Conservation (phyloP, 2,329 filamentous ascomycete species). For the Cytospora leucostoma region DNA sequence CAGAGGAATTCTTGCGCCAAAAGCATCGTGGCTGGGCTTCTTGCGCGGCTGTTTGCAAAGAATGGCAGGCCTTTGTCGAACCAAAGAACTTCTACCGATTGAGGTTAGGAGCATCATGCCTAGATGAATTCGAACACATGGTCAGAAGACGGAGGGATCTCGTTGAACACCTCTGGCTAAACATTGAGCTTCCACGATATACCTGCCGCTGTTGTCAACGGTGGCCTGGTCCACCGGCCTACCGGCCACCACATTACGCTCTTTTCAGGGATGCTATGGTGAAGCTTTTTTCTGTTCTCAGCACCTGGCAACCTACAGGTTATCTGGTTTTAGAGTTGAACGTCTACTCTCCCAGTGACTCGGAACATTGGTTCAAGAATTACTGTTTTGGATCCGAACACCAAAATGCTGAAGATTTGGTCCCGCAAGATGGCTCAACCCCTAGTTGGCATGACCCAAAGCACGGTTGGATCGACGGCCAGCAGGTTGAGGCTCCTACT, state of each 20-base stretch:
- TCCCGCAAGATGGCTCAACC: slow-evolving; percentile 2
- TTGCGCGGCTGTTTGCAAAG: slow-evolving; percentile 39
- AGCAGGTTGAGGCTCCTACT: slow-evolving; percentile 32
- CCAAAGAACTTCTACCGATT: slow-evolving; percentile 29
- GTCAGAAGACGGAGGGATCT: slow-evolving; percentile 17
- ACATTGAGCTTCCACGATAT: slow-evolving; percentile 37
- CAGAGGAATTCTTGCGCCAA: slow-evolving; percentile 33
- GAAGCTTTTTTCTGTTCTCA: slow-evolving; percentile 37
- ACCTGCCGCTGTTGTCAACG: slow-evolving; percentile 27
- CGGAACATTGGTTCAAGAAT: slow-evolving; percentile 39
- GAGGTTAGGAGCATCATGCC: not conserved
- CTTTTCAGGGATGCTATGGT: slow-evolving; percentile 31
- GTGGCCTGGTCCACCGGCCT: slow-evolving; percentile 17
- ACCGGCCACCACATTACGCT: slow-evolving; percentile 7
- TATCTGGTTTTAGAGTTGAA: slow-evolving; percentile 39
- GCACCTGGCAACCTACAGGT: slow-evolving; percentile 23
- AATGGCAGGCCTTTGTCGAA: slow-evolving; percentile 39
- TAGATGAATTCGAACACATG: slow-evolving; percentile 19
- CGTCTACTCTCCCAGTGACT: slow-evolving; percentile 39
- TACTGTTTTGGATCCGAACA: slow-evolving; percentile 32
- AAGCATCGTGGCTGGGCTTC: slow-evolving; percentile 38
- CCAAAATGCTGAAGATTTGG: slow-evolving; percentile 25
- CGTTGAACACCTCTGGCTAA: slow-evolving; percentile 21
- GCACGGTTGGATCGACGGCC: slow-evolving; percentile 39
- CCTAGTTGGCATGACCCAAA: slow-evolving; percentile 31